Evolutionary conservation across 768 basidiomycete genomes (phyloP), one percentile per base, ranked within the genome.

Genomic region (Rhodotorula babjevae): DNA sequence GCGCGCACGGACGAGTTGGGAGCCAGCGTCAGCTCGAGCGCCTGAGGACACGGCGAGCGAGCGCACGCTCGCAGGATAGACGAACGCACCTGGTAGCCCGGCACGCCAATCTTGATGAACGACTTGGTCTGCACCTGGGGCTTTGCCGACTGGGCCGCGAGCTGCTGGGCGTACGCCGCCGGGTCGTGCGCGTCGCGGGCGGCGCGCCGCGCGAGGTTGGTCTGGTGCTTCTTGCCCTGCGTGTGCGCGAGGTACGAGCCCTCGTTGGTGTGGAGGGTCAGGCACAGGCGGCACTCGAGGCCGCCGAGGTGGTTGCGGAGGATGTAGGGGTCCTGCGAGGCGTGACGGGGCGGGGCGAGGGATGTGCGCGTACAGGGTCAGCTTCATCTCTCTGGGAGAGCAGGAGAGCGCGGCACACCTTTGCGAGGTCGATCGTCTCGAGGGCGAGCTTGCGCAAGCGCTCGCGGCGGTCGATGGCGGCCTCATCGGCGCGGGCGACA

Each of bases 161-260:
- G 78, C 61, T 80, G 78, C 49, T 91, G 89, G 73, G 95, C 89
- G 86, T 91, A 93, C 75, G 95, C 82, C 79, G 91, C 88, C 0
- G 90, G 88, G 79, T 97, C 96, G 80, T 97, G 96, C 60, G 92
- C 90, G 84, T 98, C 96, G 75, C 89, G 88, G n/a, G 95, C 95
- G 0, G 96, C 96, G 76, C 96, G 89, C 53, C 96, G 87, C 23
- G 96, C 96, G 63, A 99, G 87, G 80, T 98, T 98, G 8, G 94
- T 98, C 81, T 98, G 96, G 80, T 98, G 96, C 80, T 98, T 99
- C 84, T 98, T 99, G 31, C 96, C 96, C 83, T 98, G 96, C 0
- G 96, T 99, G 78, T 99, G 96, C 0, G 96, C 96, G 61, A 99
- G 89, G 81, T 98, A 97, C 23, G 94, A 96, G 29, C 96, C 96